phyloP scores from a whole-genome alignment of 495 filamentous ascomycete genomes.

The Aspergillus haitiensis region DNA sequence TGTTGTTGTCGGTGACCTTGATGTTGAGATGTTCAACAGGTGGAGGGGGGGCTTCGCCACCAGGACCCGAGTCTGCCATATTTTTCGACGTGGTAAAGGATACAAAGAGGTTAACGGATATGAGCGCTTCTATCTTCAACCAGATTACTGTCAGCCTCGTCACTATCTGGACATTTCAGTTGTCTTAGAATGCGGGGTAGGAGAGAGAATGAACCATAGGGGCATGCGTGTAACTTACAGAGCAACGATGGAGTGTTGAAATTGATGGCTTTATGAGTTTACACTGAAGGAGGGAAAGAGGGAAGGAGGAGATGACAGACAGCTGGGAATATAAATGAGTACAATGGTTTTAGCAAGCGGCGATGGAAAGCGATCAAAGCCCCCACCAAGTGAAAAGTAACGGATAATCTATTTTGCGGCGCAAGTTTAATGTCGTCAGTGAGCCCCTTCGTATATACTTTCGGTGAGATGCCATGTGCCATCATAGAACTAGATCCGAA shows the following conservation, averaged over 20 bases:
- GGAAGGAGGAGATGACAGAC: slow-evolving; percentile 9
- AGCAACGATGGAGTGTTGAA: neutral
- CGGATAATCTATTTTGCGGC: slow-evolving; percentile 49
- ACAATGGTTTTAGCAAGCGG: slow-evolving; percentile 13
- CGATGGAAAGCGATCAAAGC: slow-evolving; percentile 21
- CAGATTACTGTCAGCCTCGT: slow-evolving; percentile 17
- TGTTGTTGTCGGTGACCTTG: slow-evolving; percentile 99
- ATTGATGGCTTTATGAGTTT: too few relatives aligned
- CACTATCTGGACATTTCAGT: slow-evolving; percentile 4
- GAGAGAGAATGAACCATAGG: neutral
- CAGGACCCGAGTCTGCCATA: slow-evolving; percentile 51
- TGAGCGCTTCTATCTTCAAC: neutral
- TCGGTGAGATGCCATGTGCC: neutral
- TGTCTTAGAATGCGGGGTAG: slow-evolving; percentile 16
- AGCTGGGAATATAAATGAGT: slow-evolving; percentile 17
- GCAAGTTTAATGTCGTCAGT: slow-evolving; percentile 19
- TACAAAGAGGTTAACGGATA: neutral
- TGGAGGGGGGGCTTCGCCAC: slow-evolving; percentile 58
- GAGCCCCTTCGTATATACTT: neutral
- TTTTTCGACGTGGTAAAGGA: neutral
- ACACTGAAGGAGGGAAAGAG: neutral
- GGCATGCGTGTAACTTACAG: slow-evolving; percentile 8
- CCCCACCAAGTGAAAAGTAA: slow-evolving; percentile 29
- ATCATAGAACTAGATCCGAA: neutral
- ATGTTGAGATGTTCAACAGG: slow-evolving; percentile 91